A percentile compares a stretch with the other conserved stretches of the same genome.
These are phyloP conservation scores for Dipsacomyces acuminosporus DNA, from an alignment of 371 early-diverging fungal species.

Conservation along the genomic window DNA sequence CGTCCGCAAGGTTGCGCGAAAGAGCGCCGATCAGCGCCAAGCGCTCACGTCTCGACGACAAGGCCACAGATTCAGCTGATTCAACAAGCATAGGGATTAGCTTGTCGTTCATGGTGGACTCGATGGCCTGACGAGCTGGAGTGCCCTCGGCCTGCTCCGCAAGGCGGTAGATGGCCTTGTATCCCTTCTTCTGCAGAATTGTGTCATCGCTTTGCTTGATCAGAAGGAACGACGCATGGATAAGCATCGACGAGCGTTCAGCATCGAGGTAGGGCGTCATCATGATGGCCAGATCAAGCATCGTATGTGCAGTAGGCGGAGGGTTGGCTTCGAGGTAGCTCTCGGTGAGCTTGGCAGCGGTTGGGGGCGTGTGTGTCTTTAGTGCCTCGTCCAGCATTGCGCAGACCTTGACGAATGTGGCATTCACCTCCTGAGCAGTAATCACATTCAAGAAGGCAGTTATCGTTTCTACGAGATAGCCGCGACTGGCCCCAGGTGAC, in stretches of 20 bases:
- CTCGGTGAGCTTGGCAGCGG: constrained; percentile 43
- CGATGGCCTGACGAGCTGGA: constrained; percentile 21
- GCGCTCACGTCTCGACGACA: constrained; percentile 67
- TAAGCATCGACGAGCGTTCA: constrained; percentile 53
- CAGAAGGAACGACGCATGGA: constrained; percentile 55
- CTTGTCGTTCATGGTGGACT: constrained; percentile 12
- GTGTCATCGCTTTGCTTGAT: constrained; percentile 64
- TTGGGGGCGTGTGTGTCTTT: constrained; percentile 41
- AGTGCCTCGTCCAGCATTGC: constrained; percentile 59
- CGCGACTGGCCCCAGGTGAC: constrained; percentile 61
- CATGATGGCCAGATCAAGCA: constrained; percentile 68
- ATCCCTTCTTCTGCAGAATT: constrained; percentile 88
- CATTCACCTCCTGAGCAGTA: constrained; percentile 38
- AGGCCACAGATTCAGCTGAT: constrained; percentile 48
- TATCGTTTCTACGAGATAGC: constrained; percentile 68
- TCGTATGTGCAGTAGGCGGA: constrained; percentile 65
- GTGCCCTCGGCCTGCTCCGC: constrained; percentile 30
- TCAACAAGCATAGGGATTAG: constrained; percentile 51
- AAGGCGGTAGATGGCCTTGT: constrained; percentile 71
- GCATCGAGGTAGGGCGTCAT: constrained; percentile 70
- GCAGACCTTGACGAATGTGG: constrained; percentile 57
- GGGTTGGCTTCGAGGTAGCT: constrained; percentile 49
- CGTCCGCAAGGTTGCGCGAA: constrained; percentile 51
- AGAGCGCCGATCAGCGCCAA: constrained; percentile 57
- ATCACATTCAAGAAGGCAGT: constrained; percentile 54